phyloP scores from a whole-genome alignment of 805 yeast genomes.

The Wickerhamiella nectarea region DNA sequence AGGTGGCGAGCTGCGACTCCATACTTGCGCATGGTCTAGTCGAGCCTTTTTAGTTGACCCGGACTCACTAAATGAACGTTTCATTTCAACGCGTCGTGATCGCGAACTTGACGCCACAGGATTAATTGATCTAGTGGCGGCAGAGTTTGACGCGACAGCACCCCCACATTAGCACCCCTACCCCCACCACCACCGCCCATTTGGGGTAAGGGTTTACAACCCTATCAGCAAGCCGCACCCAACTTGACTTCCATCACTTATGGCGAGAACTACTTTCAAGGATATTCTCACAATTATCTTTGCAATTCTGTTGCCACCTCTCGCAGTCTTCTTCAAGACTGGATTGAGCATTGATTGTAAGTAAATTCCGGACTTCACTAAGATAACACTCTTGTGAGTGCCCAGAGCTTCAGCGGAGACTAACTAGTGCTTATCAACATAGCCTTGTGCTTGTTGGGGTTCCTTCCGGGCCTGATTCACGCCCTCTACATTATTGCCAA shows the following conservation, averaged over 20 bases:
- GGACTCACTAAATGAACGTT: background rate
- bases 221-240: background rate
- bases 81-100: background rate
- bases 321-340: slow-evolving; percentile 61
- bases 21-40: background rate
- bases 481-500: slow-evolving; percentile 64
- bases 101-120: background rate
- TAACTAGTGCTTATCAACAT: slow-evolving; percentile 40
- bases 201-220: too few relatives aligned
- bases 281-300: slow-evolving; percentile 57
- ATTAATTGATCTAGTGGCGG: background rate
- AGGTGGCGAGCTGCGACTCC: slow-evolving; percentile 1
- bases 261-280: slow-evolving; percentile 23
- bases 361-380: too few relatives aligned
- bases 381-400: too few relatives aligned
- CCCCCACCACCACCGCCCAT: too few relatives aligned
- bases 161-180: too few relatives aligned
- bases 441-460: slow-evolving; percentile 56
- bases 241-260: background rate
- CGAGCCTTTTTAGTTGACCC: background rate
- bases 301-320: slow-evolving; percentile 63
- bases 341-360: slow-evolving; percentile 55
- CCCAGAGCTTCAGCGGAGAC: too few relatives aligned
- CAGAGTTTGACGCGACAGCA: too few relatives aligned
- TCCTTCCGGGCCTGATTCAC: slow-evolving; percentile 65